These are phyloP conservation scores for Rubus idaeus DNA, from an alignment of 306 rosid species.

Conservation along the genomic window DNA sequence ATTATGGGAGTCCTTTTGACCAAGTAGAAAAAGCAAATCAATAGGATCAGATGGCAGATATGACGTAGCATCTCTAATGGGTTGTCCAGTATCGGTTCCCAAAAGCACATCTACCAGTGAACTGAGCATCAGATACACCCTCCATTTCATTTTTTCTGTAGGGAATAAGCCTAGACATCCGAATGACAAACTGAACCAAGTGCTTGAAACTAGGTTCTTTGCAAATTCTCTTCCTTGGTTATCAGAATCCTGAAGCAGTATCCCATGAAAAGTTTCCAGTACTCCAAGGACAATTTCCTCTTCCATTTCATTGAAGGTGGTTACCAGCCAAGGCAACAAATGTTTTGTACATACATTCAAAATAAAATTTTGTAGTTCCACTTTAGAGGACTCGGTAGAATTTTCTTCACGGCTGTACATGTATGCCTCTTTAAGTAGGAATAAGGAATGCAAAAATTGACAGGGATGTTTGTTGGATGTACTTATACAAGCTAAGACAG, in stretches of 20 bases:
- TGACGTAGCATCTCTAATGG: slow-evolving; percentile 59
- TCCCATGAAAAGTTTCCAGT: slow-evolving; percentile 71
- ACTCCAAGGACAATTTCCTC: slow-evolving; percentile 72
- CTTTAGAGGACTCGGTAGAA: slow-evolving; percentile 32
- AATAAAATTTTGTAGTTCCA: slow-evolving; percentile 46
- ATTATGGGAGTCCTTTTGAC: slow-evolving; percentile 62
- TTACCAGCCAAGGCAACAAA: slow-evolving; percentile 77
- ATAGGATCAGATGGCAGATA: slow-evolving; percentile 77
- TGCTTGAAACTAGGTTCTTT: slow-evolving; percentile 49
- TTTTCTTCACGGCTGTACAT: slow-evolving; percentile 52
- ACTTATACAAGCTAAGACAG: slow-evolving; percentile 63
- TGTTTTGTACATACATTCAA: slow-evolving; percentile 53
- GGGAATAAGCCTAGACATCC: slow-evolving; percentile 86
- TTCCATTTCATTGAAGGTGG: slow-evolving; percentile 58
- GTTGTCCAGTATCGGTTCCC: slow-evolving; percentile 69
- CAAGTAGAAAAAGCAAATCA: slow-evolving; percentile 76
- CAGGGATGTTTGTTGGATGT: slow-evolving; percentile 46
- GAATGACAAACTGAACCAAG: slow-evolving; percentile 86
- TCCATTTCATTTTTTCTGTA: slow-evolving; percentile 63
- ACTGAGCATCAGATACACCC: slow-evolving; percentile 74
- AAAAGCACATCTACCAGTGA: slow-evolving; percentile 67
- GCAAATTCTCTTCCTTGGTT: slow-evolving; percentile 48
- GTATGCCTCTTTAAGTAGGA: slow-evolving; percentile 81
- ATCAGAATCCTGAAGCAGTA: slow-evolving; percentile 56
- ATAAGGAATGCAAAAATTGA: slow-evolving; percentile 64